Conservation (phyloP, 2,329 filamentous ascomycete species). For the Chaetomium olivaceum region DNA sequence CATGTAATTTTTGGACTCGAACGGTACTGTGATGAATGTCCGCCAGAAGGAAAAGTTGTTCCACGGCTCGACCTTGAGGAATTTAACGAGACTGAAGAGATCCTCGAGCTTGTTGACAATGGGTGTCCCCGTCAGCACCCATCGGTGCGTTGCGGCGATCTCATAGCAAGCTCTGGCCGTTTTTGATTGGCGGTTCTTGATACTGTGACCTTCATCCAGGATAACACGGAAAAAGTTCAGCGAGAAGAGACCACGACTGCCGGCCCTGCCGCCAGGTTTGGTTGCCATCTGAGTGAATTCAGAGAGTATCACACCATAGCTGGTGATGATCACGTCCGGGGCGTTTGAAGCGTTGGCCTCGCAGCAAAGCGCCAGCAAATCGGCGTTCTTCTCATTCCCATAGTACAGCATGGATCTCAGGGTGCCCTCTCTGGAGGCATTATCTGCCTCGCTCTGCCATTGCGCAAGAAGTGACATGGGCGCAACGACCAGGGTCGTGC, state of each 20-base stretch:
- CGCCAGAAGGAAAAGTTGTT: slow-evolving; percentile 99
- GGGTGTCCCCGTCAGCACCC: slow-evolving; percentile 91
- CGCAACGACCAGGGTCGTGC: slow-evolving; percentile 91
- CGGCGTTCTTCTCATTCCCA: slow-evolving; percentile 76
- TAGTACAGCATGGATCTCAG: slow-evolving; percentile 90
- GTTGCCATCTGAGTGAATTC: slow-evolving; percentile 77
- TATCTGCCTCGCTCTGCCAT: slow-evolving; percentile 94
- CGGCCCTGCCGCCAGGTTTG: slow-evolving; percentile 64
- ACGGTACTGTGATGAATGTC: slow-evolving; percentile 96
- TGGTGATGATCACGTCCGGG: slow-evolving; percentile 90
- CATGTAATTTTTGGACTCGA: slow-evolving; percentile 93
- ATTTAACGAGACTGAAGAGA: slow-evolving; percentile 88
- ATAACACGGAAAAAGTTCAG: slow-evolving; percentile 94
- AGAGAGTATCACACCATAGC: slow-evolving; percentile 87
- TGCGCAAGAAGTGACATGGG: slow-evolving; percentile 96
- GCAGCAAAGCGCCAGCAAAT: slow-evolving; percentile 78
- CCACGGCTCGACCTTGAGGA: slow-evolving; percentile 94
- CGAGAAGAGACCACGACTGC: slow-evolving; percentile 78
- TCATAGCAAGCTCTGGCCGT: slow-evolving; percentile 95
- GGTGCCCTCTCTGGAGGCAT: slow-evolving; percentile 80
- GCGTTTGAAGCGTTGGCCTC: slow-evolving; percentile 71
- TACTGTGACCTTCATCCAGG: slow-evolving; percentile 90
- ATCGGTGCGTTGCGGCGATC: slow-evolving; percentile 79
- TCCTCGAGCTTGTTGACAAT: slow-evolving; percentile 97
- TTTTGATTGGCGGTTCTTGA: slow-evolving; percentile 89